These are phyloP conservation scores for Knoxia roxburghii DNA, from an alignment of 257 asterid species.

Conservation along the genomic window DNA sequence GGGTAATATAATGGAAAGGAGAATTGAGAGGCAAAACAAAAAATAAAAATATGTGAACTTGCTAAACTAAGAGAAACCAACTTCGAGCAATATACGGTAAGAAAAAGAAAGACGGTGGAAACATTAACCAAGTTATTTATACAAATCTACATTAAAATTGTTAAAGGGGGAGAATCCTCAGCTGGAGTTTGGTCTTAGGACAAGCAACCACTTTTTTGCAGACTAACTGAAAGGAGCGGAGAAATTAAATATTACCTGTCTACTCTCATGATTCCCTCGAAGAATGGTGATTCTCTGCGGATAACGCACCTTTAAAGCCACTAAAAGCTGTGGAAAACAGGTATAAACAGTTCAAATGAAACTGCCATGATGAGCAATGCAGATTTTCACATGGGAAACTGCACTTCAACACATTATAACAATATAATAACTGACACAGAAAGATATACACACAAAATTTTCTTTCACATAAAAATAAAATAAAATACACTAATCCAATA, in stretches of 20 bases:
- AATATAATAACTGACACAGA: neutral
- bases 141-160: neutral
- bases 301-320: conserved; percentile 74
- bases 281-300: conserved; percentile 76
- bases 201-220: neutral
- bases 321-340: conserved; percentile 58
- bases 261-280: conserved; percentile 78
- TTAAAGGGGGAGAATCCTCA: neutral
- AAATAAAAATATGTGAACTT: neutral
- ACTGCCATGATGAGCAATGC: neutral
- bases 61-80: neutral
- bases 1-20: neutral
- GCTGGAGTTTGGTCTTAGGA: neutral
- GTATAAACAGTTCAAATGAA: neutral
- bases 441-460: neutral
- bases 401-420: neutral
- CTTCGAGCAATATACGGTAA: neutral
- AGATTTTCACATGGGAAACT: neutral
- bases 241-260: conserved; percentile 44
- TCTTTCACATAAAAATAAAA: neutral
- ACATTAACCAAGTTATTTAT: too few species aligned
- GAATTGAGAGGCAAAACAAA: neutral
- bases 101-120: too few species aligned
- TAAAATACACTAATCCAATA: too few species aligned
- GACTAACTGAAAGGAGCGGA: neutral